Evolutionary conservation across 2,329 filamentous ascomycete genomes (phyloP).

Genomic region (Apiospora pterosperma): DNA sequence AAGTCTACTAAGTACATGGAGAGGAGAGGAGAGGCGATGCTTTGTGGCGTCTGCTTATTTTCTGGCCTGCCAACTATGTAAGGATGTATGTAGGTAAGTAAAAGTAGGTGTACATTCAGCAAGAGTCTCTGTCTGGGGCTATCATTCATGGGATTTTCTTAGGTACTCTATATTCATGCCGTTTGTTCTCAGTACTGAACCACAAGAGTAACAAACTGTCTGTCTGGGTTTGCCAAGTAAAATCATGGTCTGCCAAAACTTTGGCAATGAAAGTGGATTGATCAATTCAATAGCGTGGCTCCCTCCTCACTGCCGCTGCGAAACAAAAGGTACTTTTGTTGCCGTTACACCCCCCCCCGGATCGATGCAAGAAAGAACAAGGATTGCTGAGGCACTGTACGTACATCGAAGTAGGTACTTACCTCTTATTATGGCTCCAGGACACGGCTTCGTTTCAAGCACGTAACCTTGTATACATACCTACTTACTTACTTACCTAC

Average conservation of each 20-base stretch:
- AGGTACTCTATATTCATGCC: too few relatives aligned
- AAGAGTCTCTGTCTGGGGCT: too few relatives aligned
- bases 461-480: not conserved
- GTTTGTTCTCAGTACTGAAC: too few relatives aligned
- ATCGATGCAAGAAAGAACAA: not conserved
- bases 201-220: not conserved
- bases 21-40: not conserved
- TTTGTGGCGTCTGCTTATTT: not conserved
- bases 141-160: too few relatives aligned
- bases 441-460: not conserved
- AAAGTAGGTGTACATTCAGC: too few relatives aligned
- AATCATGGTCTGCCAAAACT: not conserved
- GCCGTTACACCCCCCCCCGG: not conserved
- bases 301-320: not conserved
- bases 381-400: not conserved
- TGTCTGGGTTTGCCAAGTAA: not conserved
- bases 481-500: too few relatives aligned
- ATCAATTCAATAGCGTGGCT: not conserved
- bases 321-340: not conserved
- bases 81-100: too few relatives aligned
- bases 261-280: not conserved
- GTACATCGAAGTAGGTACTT: too few relatives aligned
- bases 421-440: not conserved
- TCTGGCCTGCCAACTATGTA: too few relatives aligned
- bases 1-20: not conserved